These are phyloP conservation scores for Coelastrella sp. DNA, from an alignment of 139 green algal genomes.

Conservation along the genomic window DNA sequence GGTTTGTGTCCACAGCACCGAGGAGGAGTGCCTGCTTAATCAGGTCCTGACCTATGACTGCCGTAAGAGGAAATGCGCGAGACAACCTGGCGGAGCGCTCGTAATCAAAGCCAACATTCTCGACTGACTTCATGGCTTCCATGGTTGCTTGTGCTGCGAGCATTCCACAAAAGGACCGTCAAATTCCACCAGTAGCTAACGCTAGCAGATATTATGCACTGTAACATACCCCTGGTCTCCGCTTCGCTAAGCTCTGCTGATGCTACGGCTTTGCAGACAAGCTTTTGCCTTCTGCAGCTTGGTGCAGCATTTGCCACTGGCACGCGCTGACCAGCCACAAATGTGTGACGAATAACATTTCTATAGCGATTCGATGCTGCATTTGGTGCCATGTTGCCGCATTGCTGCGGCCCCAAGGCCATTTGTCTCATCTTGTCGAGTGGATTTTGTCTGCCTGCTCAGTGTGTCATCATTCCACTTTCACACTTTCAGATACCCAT, in stretches of 20 bases:
- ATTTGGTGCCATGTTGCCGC: conserved; percentile 2
- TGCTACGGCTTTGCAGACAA: conserved; percentile 40
- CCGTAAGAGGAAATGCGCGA: conserved; percentile 84
- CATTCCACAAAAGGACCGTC: not conserved
- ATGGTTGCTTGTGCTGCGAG: conserved; percentile 40
- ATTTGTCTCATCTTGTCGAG: conserved; percentile 24
- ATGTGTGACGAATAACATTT: not conserved
- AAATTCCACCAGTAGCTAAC: not conserved
- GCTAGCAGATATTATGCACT: not conserved
- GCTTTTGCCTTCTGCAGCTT: conserved; percentile 2
- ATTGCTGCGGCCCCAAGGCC: conserved; percentile 29
- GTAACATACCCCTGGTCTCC: conserved; percentile 22
- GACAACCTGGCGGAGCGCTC: conserved; percentile 48
- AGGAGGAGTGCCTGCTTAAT: conserved; percentile 98
- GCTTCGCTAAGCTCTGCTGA: conserved; percentile 34
- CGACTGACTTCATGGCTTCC: conserved; percentile 46
- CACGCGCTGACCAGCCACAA: not conserved
- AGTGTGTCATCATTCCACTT: not conserved
- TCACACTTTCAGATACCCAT: too few relatives aligned
- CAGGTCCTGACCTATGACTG: conserved; percentile 92
- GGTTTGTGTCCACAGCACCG: conserved; percentile 90
- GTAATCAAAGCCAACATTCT: conserved; percentile 54
- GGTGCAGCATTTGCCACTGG: not conserved
- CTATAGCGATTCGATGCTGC: not conserved
- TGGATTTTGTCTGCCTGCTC: not conserved